Base-by-base conservation (phyloP, 441 rosid species). In the Arabidopsis lyrata region DNA sequence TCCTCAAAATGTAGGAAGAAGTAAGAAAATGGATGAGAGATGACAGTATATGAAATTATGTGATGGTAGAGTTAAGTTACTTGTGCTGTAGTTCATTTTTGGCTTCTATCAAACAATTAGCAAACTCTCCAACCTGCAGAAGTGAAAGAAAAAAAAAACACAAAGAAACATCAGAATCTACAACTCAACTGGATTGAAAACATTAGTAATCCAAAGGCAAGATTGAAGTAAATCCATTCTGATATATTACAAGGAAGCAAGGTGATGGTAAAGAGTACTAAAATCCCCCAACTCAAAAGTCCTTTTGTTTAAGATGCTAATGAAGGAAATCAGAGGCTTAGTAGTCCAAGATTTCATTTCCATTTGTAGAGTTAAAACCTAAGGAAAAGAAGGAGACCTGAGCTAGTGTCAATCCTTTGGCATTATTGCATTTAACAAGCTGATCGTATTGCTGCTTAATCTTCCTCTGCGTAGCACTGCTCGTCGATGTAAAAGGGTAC, bases 401-500 rank as follows among this genome's bases (percentile, higher is more conserved):
- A 73, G 90, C 85, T 15, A 90, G 69, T 3, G 97, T 89, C 83
- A 93, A 77, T 78, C 88, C 91, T 48, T 87, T 86, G 70, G 70
- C 84, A 66, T 79, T 85, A 70, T 87, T 83, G 73, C 89, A 88
- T 85, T 85, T 85, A 16, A 93, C 92, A 57, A 93, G 88, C 59
- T 87, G 89, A 76, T 89, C 95, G 69, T 86, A 93, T 52, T 89
- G 95, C 74, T 85, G 95, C 82, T 93, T 93, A 78, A 93, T 93
- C 88, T 86, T 90, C 86, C 95, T 90, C 86, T 93, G 98, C 8
- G 90, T 93, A 6, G 97, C 92, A 75, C 98, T 93, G 58, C 87
- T 81, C 29, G 91, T 81, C 8, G 98, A 89, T 2, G 97, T 93
- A 67, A 90, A 87, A 11, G 95, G 98, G 69, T 87, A 93, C 47